A percentile compares a stretch with the other conserved stretches of the same genome.
These are phyloP conservation scores for Plasmodium gaboni DNA, from an alignment of 169 alveolate genomes.

Conservation along the genomic window DNA sequence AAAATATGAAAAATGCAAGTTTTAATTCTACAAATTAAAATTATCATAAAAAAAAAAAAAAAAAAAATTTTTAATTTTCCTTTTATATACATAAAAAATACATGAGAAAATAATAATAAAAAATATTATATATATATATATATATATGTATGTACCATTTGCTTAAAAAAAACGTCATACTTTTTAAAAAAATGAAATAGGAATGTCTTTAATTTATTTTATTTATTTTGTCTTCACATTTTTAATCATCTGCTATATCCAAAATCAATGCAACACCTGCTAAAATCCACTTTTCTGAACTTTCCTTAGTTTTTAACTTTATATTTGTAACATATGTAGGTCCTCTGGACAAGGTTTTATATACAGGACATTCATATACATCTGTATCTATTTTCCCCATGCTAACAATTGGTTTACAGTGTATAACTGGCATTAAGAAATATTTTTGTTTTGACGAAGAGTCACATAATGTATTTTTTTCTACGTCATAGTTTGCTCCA, in stretches of 20 bases:
- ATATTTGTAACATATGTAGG: conserved; percentile 95
- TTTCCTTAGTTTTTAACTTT: conserved; percentile 93
- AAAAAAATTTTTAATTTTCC: no score
- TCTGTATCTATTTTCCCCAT: conserved; percentile 90
- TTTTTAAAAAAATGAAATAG: neutral
- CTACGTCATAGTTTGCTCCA: conserved; percentile 95
- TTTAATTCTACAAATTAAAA: no score
- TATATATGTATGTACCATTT: neutral
- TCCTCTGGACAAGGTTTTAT: conserved; percentile 95
- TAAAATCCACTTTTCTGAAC: conserved; percentile 95
- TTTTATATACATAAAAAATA: no score
- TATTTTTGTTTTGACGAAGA: conserved; percentile 95
- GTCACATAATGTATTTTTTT: conserved; percentile 92
- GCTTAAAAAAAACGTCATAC: neutral
- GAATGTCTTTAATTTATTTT: neutral
- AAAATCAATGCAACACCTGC: conserved; percentile 97
- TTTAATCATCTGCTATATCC: conserved; percentile 94
- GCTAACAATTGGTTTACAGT: conserved; percentile 92
- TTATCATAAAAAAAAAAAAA: no score
- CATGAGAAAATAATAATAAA: no score
- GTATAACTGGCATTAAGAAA: conserved; percentile 95
- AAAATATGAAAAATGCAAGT: no score
- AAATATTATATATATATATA: neutral
- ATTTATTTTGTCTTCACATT: conserved; percentile 68
- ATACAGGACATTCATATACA: conserved; percentile 94